Conservation (phyloP, 2,329 filamentous ascomycete genomes). For the Botrytis tulipae region DNA sequence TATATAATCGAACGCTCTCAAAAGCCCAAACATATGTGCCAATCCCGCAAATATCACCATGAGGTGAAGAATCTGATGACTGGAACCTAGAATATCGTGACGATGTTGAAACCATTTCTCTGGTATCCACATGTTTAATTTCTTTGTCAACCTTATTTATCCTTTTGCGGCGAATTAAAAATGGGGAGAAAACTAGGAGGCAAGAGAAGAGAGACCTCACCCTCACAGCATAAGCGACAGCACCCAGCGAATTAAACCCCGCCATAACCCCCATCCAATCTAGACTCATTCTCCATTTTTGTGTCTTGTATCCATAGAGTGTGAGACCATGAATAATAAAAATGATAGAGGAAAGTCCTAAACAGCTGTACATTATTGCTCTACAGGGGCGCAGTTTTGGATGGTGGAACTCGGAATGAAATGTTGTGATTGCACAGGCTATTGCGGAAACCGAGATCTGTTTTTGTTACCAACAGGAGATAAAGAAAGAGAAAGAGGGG, state of each 20-base stretch:
- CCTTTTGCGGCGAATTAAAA: too few species aligned
- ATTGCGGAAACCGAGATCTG: background rate
- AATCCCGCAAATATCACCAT: slow-evolving; percentile 32
- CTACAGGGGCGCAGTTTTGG: background rate
- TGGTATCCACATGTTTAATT: slow-evolving; percentile 21
- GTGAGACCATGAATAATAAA: slow-evolving; percentile 20
- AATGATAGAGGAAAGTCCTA: slow-evolving; percentile 8
- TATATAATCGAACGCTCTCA: slow-evolving; percentile 24
- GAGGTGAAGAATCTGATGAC: slow-evolving; percentile 36
- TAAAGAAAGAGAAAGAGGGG: too few species aligned
- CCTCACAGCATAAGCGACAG: slow-evolving; percentile 11
- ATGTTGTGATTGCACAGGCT: background rate
- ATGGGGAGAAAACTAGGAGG: too few species aligned
- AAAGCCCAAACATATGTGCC: slow-evolving; percentile 27
- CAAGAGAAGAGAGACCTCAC: background rate
- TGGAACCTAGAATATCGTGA: slow-evolving; percentile 31
- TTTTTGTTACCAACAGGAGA: too few species aligned
- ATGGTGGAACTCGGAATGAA: background rate
- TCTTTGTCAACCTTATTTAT: background rate
- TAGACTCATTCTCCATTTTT: slow-evolving; percentile 24
- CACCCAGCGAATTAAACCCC: slow-evolving; percentile 21
- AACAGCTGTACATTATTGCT: slow-evolving; percentile 9
- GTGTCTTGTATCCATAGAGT: slow-evolving; percentile 40
- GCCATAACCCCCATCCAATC: slow-evolving; percentile 21
- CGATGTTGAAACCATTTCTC: slow-evolving; percentile 27